Conservation (phyloP, 2,329 filamentous ascomycete genomes). For the Epichloe gansuensis region DNA sequence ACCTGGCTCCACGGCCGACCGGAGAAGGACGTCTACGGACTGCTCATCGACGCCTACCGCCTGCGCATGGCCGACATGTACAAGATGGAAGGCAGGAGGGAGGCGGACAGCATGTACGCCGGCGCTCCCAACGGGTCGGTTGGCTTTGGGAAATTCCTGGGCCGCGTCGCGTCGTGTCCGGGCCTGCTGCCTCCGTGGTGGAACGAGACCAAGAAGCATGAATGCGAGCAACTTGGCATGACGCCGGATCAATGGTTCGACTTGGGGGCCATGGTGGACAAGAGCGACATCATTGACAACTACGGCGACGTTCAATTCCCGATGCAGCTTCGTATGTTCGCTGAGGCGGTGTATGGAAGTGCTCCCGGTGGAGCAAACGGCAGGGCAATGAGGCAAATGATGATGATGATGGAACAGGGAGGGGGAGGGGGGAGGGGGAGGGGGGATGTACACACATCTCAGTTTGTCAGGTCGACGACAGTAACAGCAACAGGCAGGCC, state of each 20-base stretch:
- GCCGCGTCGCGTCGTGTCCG: conserved; percentile 10
- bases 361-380: conserved; percentile 18
- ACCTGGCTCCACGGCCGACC: conserved; percentile 32
- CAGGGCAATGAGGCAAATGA: conserved; percentile 11
- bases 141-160: conserved; percentile 27
- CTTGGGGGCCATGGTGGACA: conserved; percentile 13
- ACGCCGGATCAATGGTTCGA: conserved; percentile 14
- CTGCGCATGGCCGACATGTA: conserved; percentile 29
- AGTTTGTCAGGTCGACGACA: too few relatives aligned
- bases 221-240: conserved; percentile 25
- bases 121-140: conserved; percentile 10
- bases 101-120: conserved; percentile 18
- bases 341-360: conserved; percentile 24
- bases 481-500: too few relatives aligned
- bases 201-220: conserved; percentile 22
- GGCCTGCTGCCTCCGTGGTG: conserved; percentile 33
- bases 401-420: conserved; percentile 13
- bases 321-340: conserved; percentile 38
- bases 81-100: conserved; percentile 14
- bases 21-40: conserved; percentile 28
- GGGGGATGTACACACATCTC: too few relatives aligned
- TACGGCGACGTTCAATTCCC: conserved; percentile 31
- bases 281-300: conserved; percentile 25
- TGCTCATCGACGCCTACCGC: conserved; percentile 36
- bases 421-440: too few relatives aligned